A percentile compares a stretch with the other conserved stretches of the same genome.
Evolutionary conservation across 495 filamentous ascomycete genomes (phyloP).

Genomic region (Aspergillus sparsus): DNA sequence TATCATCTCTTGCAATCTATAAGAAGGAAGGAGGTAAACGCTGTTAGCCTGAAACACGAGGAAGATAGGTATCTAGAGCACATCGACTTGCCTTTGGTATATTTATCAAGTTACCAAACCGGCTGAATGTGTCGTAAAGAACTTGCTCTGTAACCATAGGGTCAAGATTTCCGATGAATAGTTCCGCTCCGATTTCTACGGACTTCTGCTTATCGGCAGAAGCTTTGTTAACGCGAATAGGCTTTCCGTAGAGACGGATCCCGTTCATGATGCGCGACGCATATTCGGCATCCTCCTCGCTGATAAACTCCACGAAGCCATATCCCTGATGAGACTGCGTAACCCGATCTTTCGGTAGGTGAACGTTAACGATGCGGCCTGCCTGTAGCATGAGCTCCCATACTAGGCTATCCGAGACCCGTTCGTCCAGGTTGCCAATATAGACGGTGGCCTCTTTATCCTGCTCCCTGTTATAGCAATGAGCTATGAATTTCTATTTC

Average conservation of each 20-base stretch:
- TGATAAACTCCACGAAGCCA: conserved; percentile 97
- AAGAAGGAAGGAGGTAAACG: background rate
- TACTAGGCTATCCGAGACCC: conserved; percentile 84
- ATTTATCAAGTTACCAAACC: conserved; percentile 82
- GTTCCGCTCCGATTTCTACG: conserved; percentile 92
- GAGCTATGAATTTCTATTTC: background rate
- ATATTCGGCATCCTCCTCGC: conserved; percentile 95
- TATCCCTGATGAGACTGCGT: conserved; percentile 96
- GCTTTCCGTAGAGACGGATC: conserved; percentile 88
- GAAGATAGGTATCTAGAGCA: conserved; percentile 9
- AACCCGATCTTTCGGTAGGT: conserved; percentile 95
- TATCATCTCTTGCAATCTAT: conserved; percentile 86
- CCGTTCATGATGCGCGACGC: conserved; percentile 96
- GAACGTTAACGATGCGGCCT: conserved; percentile 94
- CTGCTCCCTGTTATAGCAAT: conserved; percentile 71
- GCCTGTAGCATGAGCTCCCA: conserved; percentile 98
- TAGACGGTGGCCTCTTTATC: conserved; percentile 99
- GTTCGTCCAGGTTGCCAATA: conserved; percentile 96
- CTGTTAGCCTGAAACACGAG: background rate
- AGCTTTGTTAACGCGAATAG: conserved; percentile 95
- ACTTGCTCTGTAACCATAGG: conserved; percentile 93
- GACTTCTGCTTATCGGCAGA: conserved; percentile 96
- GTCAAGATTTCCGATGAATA: conserved; percentile 96
- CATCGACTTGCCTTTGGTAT: conserved; percentile 67
- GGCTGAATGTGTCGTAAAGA: conserved; percentile 94